Percentiles rank a stretch among this genome's conserved stretches.
Evolutionary conservation across 192 early-diverging fungal species (phyloP).

Genomic region (Entrophospora sp.): DNA sequence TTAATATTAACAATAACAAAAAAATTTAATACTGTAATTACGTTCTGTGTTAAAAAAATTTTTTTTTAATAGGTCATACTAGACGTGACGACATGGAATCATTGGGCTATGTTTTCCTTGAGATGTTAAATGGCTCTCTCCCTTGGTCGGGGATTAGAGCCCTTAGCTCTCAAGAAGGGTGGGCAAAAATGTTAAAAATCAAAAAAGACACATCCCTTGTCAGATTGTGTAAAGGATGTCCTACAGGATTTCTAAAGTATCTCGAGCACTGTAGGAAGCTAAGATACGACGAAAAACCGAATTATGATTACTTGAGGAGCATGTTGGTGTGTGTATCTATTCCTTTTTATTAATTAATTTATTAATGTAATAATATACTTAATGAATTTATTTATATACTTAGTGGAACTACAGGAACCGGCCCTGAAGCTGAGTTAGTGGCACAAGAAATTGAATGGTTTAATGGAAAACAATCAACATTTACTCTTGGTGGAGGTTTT

Average conservation of each 20-base stretch:
- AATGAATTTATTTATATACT: not conserved
- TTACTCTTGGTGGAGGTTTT: not conserved
- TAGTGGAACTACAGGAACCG: not conserved
- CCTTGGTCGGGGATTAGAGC: slow-evolving; percentile 87
- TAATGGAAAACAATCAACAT: not conserved
- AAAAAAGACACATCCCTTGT: slow-evolving; percentile 64
- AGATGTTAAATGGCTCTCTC: slow-evolving; percentile 62
- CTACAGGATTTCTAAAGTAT: slow-evolving; percentile 60
- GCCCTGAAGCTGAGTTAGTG: slow-evolving; percentile 1
- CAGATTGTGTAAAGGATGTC: slow-evolving; percentile 69
- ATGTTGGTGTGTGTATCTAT: slow-evolving; percentile 18
- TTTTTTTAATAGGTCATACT: slow-evolving; percentile 52
- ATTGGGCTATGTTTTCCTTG: slow-evolving; percentile 73
- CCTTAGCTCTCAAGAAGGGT: slow-evolving; percentile 69
- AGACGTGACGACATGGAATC: slow-evolving; percentile 81
- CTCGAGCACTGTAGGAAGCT: slow-evolving; percentile 62
- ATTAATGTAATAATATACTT: not conserved
- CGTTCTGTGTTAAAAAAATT: no score
- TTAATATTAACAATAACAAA: not conserved
- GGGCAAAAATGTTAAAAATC: slow-evolving; percentile 80
- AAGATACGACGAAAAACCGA: slow-evolving; percentile 67
- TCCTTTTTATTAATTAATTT: no score
- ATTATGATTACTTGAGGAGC: slow-evolving; percentile 62
- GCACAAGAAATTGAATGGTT: not conserved
- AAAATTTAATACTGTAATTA: not conserved